A percentile compares a stretch with the other conserved stretches of the same genome.
Conservation (phyloP, 2,329 filamentous ascomycete species). For the Eutypella sp. region DNA sequence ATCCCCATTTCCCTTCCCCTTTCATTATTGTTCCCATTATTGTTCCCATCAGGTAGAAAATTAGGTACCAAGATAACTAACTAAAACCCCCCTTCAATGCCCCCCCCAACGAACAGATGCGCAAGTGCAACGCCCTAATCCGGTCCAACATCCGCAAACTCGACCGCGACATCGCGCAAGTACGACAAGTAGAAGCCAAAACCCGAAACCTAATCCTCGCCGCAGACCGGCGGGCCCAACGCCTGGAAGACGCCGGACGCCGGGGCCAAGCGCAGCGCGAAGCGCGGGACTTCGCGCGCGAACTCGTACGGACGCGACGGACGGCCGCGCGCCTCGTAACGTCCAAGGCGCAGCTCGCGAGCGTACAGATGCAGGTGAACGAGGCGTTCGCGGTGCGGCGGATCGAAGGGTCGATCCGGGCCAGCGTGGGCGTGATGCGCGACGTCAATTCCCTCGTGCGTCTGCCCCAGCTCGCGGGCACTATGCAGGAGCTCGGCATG, state of each 20-base stretch:
- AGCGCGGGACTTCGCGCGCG: constrained; percentile 80
- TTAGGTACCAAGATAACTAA: neutral
- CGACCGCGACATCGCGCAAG: constrained; percentile 80
- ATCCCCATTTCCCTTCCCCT: constrained; percentile 4
- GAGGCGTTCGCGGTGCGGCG: constrained; percentile 93
- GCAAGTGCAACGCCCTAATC: constrained; percentile 91
- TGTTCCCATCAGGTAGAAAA: neutral
- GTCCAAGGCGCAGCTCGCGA: constrained; percentile 84
- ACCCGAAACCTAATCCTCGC: constrained; percentile 80
- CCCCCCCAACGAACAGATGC: constrained; percentile 54
- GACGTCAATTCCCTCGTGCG: constrained; percentile 85
- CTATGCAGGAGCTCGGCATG: constrained; percentile 80
- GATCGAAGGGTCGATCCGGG: constrained; percentile 87
- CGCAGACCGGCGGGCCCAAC: constrained; percentile 75
- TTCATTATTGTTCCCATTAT: constrained; percentile 1
- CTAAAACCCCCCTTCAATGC: constrained; percentile 3
- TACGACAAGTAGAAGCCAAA: constrained; percentile 76
- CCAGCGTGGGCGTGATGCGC: constrained; percentile 90
- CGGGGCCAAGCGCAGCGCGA: constrained; percentile 75
- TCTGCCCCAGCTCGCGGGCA: constrained; percentile 79
- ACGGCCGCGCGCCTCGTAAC: constrained; percentile 71
- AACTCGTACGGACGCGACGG: constrained; percentile 78
- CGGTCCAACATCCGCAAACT: constrained; percentile 88
- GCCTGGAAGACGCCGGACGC: constrained; percentile 73
- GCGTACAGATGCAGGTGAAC: constrained; percentile 95